phyloP scores from a whole-genome alignment of 768 basidiomycete genomes.

The Rhizopogon sp. region DNA sequence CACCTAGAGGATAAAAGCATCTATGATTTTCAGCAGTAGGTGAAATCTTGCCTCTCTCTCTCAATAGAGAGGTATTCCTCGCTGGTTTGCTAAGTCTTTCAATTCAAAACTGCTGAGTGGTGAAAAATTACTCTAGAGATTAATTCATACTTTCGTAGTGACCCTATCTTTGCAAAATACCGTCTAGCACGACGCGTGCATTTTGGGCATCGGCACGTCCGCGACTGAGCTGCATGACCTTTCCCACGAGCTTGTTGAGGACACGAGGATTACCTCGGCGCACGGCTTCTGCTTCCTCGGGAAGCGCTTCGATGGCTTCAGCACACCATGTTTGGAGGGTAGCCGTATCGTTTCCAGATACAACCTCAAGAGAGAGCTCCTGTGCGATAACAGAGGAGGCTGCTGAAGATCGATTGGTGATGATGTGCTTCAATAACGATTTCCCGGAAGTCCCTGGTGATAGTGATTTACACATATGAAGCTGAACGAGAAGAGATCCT shows the following conservation, averaged over 20 bases:
- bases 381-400: conserved; percentile 39
- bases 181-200: conserved; percentile 46
- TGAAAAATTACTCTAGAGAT: neutral
- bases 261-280: conserved; percentile 63
- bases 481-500: neutral
- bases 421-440: conserved; percentile 65
- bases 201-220: conserved; percentile 75
- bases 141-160: neutral
- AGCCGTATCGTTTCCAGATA: conserved; percentile 25
- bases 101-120: too few species aligned
- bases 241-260: conserved; percentile 75
- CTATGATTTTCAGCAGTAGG: too few species aligned
- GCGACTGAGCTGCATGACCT: conserved; percentile 77
- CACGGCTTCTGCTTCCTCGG: conserved; percentile 61
- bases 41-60: too few species aligned
- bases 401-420: conserved; percentile 38
- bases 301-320: conserved; percentile 60
- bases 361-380: conserved; percentile 43
- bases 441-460: conserved; percentile 75
- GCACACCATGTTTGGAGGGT: conserved; percentile 53
- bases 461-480: neutral
- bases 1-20: too few species aligned
- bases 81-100: too few species aligned
- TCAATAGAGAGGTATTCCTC: too few species aligned
- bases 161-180: conserved; percentile 28